phyloP scores from a whole-genome alignment of 176 grass and related monocot genomes.

The Avena sativa region DNA sequence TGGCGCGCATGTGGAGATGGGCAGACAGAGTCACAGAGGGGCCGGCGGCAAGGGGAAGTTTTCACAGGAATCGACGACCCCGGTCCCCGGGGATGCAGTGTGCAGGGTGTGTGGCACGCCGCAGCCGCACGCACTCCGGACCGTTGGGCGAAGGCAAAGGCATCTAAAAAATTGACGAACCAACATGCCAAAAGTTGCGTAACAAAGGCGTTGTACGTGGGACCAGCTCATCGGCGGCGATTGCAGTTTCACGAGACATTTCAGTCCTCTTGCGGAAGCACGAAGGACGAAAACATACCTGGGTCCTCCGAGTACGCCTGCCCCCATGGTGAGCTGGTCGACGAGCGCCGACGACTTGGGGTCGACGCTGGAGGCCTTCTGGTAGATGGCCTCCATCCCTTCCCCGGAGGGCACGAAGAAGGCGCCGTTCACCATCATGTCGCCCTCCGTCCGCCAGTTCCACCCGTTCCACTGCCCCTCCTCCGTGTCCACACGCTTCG shows the following conservation, averaged over 20 bases:
- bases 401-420: constrained; percentile 97
- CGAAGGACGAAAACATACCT: not conserved
- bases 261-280: not conserved
- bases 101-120: not conserved
- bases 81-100: not conserved
- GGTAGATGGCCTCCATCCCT: constrained; percentile 67
- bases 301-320: constrained; percentile 85
- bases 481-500: constrained; percentile 93
- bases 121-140: not conserved
- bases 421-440: constrained; percentile 95
- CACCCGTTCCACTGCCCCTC: constrained; percentile 73
- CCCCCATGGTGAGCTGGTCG: constrained; percentile 77
- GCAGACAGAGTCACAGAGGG: not conserved
- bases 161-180: not conserved
- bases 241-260: not conserved
- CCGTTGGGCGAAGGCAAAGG: constrained; percentile 3
- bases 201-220: not conserved
- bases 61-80: not conserved
- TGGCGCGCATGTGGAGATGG: constrained; percentile 25
- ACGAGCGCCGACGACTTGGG: constrained; percentile 77
- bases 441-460: constrained; percentile 98
- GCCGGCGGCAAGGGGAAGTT: not conserved
- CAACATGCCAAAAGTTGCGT: not conserved
- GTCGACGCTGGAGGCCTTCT: constrained; percentile 68
- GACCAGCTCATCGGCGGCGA: not conserved